These are phyloP conservation scores for Alternaria sp. DNA, from an alignment of 2,329 filamentous ascomycete genomes.

Conservation along the genomic window DNA sequence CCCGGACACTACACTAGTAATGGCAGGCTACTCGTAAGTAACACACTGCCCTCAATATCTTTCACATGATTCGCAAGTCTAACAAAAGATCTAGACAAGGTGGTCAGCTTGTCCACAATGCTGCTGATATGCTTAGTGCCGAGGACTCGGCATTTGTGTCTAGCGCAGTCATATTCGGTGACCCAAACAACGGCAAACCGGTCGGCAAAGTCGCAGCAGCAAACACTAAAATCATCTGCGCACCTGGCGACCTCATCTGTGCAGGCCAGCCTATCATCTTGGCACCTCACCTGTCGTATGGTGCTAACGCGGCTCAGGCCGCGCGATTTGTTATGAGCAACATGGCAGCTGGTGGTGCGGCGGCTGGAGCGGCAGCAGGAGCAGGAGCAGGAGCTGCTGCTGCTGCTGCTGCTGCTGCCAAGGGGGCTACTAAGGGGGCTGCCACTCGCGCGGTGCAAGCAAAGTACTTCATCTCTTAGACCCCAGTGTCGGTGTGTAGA, in stretches of 20 bases:
- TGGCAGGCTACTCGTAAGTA: slow-evolving; percentile 57
- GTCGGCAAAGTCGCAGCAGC: slow-evolving; percentile 40
- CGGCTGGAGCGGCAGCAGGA: background rate
- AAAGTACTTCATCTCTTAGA: slow-evolving; percentile 7
- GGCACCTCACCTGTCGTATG: slow-evolving; percentile 45
- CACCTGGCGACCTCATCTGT: slow-evolving; percentile 46
- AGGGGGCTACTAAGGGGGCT: background rate
- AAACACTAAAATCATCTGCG: slow-evolving; percentile 45
- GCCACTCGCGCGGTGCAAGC: slow-evolving; percentile 1
- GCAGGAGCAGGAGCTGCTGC: background rate
- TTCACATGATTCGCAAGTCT: background rate
- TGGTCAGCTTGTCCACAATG: slow-evolving; percentile 55
- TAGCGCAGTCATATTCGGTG: slow-evolving; percentile 47
- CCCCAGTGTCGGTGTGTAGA: background rate
- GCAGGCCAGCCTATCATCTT: slow-evolving; percentile 37
- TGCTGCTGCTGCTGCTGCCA: background rate
- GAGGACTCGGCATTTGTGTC: slow-evolving; percentile 31
- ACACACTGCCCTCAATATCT: background rate
- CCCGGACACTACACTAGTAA: slow-evolving; percentile 55
- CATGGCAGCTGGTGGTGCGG: slow-evolving; percentile 14
- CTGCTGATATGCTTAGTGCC: slow-evolving; percentile 42
- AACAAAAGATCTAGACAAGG: slow-evolving; percentile 40
- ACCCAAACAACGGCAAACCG: slow-evolving; percentile 45
- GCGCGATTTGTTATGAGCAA: slow-evolving; percentile 40
- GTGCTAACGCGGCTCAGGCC: slow-evolving; percentile 36